Evolutionary conservation across 176 grass and related monocot species (phyloP).

Genomic region (Sorghum bicolor): Sorghum_bicolor_NCBIv3 NC_012879.2:48884501-48885000

Average conservation of each 20-base stretch:
- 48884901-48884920: background rate
- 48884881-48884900: background rate
- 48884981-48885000: too few relatives aligned
- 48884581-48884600: background rate
- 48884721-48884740: background rate
- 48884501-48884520: too few relatives aligned
- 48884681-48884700: background rate
- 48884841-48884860: background rate
- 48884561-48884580: background rate
- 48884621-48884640: too few relatives aligned
- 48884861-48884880: background rate
- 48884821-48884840: background rate
- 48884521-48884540: too few relatives aligned
- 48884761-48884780: background rate
- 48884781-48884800: background rate
- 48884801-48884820: background rate
- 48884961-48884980: background rate
- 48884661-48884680: background rate
- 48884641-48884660: background rate
- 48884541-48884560: too few relatives aligned
- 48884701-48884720: conserved; percentile 10
- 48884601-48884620: background rate
- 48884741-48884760: conserved; percentile 21
- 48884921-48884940: too few relatives aligned
- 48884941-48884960: background rate